These are phyloP conservation scores for Trichomonas tenax DNA, from an alignment of 208 protist genomes.

Conservation along the genomic window DNA sequence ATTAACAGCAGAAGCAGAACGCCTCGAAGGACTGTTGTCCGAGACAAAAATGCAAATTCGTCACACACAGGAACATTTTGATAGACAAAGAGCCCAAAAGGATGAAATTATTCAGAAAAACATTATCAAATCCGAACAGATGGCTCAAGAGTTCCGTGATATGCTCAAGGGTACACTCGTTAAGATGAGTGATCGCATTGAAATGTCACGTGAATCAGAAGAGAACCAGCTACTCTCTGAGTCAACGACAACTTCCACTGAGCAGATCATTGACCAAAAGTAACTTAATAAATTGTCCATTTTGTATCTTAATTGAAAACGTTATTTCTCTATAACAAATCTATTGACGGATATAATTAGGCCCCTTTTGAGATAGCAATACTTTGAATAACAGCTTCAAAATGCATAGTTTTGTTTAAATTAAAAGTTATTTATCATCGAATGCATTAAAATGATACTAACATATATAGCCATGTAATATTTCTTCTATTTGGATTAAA, in stretches of 20 bases:
- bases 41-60: not conserved
- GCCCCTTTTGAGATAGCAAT: no score
- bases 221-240: not conserved
- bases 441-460: no score
- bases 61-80: not conserved
- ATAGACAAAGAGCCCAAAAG: not conserved
- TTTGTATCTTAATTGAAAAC: no score
- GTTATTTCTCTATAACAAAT: no score
- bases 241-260: not conserved
- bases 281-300: not conserved
- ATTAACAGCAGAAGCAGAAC: not conserved
- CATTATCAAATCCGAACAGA: constrained; percentile 9
- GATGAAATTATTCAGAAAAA: constrained; percentile 19
- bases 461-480: no score
- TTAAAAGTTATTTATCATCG: no score
- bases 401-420: no score
- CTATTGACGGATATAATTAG: no score
- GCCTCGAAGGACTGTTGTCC: not conserved
- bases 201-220: constrained; percentile 3
- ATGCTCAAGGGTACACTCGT: constrained; percentile 5
- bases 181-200: constrained; percentile 17
- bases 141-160: constrained; percentile 10
- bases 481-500: no score
- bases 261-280: not conserved
- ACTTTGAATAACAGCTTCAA: no score